phyloP scores from a whole-genome alignment of 1,139 yeast genomes.

The Saccharomycopsis crataegensis region DNA sequence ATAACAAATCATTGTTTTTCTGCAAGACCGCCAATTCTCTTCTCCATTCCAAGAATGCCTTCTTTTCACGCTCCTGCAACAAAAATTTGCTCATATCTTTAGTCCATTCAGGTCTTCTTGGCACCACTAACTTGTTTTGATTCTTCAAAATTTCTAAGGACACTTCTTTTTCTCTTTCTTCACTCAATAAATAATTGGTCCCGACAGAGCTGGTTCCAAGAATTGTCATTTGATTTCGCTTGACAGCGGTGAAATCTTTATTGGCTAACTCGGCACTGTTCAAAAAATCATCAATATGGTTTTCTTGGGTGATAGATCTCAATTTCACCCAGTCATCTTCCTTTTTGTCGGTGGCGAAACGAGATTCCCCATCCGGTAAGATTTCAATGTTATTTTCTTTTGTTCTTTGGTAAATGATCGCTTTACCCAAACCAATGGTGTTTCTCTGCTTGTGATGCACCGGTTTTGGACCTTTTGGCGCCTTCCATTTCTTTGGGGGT shows the following conservation, averaged over 20 bases:
- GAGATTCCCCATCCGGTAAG: conserved; percentile 79
- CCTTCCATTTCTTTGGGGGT: conserved; percentile 48
- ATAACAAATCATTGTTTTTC: conserved; percentile 62
- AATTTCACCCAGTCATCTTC: conserved; percentile 87
- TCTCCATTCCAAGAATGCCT: conserved; percentile 91
- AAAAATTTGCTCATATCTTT: conserved; percentile 63
- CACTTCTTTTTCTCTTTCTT: conserved; percentile 59
- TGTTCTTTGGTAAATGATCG: conserved; percentile 69
- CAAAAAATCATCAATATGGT: conserved; percentile 87
- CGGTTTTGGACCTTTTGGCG: conserved; percentile 90
- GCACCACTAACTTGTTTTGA: conserved; percentile 81
- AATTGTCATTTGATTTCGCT: conserved; percentile 74
- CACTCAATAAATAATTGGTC: conserved; percentile 49
- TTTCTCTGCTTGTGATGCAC: conserved; percentile 78
- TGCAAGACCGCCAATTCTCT: conserved; percentile 79
- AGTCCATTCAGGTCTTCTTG: conserved; percentile 88
- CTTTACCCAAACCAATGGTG: conserved; percentile 76
- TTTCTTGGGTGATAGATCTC: conserved; percentile 91
- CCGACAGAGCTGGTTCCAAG: conserved; percentile 43
- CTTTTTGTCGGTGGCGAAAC: conserved; percentile 67
- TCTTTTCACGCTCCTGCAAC: conserved; percentile 81
- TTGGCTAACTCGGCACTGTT: conserved; percentile 94
- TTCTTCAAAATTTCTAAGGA: conserved; percentile 64
- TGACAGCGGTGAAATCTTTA: conserved; percentile 92
- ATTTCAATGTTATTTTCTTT: conserved; percentile 62